These are phyloP conservation scores for Dillenia suffruticosa DNA, from an alignment of 164 flowering plant genomes.

Conservation along the genomic window DNA sequence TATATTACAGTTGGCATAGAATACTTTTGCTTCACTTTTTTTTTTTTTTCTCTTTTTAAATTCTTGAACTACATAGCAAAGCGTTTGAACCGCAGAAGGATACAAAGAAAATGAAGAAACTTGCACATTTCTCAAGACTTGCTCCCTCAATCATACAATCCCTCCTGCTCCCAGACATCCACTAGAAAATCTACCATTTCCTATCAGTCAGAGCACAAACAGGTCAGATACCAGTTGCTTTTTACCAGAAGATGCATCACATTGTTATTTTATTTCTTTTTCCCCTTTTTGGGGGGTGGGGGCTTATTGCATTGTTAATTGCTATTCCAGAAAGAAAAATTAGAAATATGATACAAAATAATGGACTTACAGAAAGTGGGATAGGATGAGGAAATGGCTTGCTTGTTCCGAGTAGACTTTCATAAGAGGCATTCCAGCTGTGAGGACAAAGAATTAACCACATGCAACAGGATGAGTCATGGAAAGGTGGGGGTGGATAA, in stretches of 20 bases:
- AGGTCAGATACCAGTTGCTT: background rate
- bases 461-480: background rate
- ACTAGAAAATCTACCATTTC: slow-evolving; percentile 87
- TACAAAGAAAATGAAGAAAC: background rate
- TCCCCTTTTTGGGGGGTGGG: too few relatives aligned
- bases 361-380: slow-evolving; percentile 64
- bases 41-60: too few relatives aligned
- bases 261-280: too few relatives aligned
- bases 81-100: background rate
- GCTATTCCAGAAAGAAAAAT: background rate
- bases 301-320: too few relatives aligned
- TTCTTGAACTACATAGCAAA: background rate
- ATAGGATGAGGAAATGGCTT: slow-evolving; percentile 61
- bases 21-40: background rate
- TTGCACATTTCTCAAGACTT: background rate
- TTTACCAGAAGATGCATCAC: too few relatives aligned
- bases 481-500: background rate
- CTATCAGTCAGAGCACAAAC: slow-evolving; percentile 24
- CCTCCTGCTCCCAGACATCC: slow-evolving; percentile 88
- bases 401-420: slow-evolving; percentile 64
- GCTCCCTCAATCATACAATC: slow-evolving; percentile 62
- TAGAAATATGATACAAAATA: background rate
- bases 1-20: background rate
- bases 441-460: slow-evolving; percentile 8
- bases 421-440: slow-evolving; percentile 83